phyloP scores from a whole-genome alignment of 2,329 filamentous ascomycete genomes.

The Aspergillus floridensis region DNA sequence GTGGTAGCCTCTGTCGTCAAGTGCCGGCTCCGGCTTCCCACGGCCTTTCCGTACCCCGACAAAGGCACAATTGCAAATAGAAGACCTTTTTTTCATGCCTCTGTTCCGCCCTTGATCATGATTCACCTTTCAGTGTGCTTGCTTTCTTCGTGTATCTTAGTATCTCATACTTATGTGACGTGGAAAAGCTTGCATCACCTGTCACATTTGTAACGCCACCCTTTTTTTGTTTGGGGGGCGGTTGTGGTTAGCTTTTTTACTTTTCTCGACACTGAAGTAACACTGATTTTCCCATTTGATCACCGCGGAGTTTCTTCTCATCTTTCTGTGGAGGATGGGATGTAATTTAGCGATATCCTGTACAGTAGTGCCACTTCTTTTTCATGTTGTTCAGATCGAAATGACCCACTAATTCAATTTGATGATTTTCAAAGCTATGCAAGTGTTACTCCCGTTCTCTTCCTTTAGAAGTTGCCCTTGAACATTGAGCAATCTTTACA shows the following conservation, averaged over 20 bases:
- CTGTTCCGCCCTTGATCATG: slow-evolving; percentile 27
- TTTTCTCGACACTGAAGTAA: slow-evolving; percentile 22
- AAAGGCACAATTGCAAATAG: slow-evolving; percentile 15
- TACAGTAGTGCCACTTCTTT: slow-evolving; percentile 1
- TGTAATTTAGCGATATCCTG: slow-evolving; percentile 2
- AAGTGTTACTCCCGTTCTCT: too few species aligned
- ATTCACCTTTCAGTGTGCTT: slow-evolving; percentile 29
- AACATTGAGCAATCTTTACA: too few species aligned
- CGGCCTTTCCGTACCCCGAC: slow-evolving; percentile 1
- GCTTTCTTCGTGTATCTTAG: slow-evolving; percentile 40
- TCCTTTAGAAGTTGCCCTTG: too few species aligned
- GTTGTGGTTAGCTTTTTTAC: slow-evolving; percentile 23
- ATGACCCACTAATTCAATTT: neutral
- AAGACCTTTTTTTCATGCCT: slow-evolving; percentile 18
- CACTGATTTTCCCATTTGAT: slow-evolving; percentile 12
- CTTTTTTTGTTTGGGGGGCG: slow-evolving; percentile 16
- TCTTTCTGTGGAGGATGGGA: neutral
- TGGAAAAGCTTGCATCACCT: slow-evolving; percentile 23
- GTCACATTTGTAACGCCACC: slow-evolving; percentile 24
- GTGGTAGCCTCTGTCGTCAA: slow-evolving; percentile 9
- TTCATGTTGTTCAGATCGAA: neutral
- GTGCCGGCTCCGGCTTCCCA: neutral
- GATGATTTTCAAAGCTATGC: neutral
- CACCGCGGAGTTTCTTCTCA: neutral
- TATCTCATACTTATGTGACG: slow-evolving; percentile 30